Conservation (phyloP, 805 yeast genomes). For the Candida insectorum region DNA sequence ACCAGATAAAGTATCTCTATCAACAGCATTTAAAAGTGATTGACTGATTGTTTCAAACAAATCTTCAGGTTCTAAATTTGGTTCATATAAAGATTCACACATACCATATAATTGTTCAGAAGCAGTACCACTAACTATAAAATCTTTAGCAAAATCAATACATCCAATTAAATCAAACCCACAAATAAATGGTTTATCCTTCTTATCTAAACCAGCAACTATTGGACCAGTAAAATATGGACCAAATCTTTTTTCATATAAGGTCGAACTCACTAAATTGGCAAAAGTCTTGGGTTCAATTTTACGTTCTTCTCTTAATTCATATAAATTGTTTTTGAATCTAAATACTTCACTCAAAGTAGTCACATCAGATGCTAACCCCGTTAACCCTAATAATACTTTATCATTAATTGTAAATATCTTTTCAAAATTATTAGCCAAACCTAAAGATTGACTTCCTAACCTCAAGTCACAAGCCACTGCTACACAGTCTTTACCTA, state of each 20-base stretch:
- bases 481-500: constrained; percentile 97
- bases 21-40: constrained; percentile 89
- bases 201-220: constrained; percentile 88
- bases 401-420: constrained; percentile 77
- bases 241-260: constrained; percentile 89
- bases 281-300: constrained; percentile 95
- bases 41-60: constrained; percentile 94
- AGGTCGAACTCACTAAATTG: constrained; percentile 82
- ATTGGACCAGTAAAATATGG: constrained; percentile 97
- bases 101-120: constrained; percentile 96
- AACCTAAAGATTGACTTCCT: constrained; percentile 91
- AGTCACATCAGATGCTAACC: constrained; percentile 89
- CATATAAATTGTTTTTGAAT: constrained; percentile 82
- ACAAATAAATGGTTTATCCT: constrained; percentile 84
- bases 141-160: constrained; percentile 91
- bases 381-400: constrained; percentile 88
- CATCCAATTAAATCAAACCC: constrained; percentile 97
- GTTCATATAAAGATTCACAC: constrained; percentile 97
- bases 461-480: constrained; percentile 93
- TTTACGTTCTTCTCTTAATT: constrained; percentile 83
- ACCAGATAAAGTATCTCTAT: constrained; percentile 95
- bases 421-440: constrained; percentile 90
- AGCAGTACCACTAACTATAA: constrained; percentile 94
- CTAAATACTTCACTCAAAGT: constrained; percentile 82
- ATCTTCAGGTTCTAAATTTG: constrained; percentile 90